Conservation (phyloP, 1,139 yeast genomes). For the Meyerozyma carpophila region DNA sequence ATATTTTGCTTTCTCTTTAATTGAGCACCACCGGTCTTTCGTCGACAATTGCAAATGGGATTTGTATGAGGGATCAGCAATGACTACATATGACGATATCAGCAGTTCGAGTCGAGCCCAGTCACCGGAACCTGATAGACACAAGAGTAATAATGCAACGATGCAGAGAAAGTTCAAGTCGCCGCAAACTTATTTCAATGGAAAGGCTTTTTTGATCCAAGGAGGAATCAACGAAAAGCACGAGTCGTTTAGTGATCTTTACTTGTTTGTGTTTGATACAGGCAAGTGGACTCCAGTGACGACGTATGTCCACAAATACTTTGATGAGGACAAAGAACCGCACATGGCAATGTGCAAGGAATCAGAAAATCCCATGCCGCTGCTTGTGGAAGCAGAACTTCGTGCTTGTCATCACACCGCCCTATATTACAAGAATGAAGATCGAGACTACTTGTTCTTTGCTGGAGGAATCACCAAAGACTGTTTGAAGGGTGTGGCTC, state of each 20-base stretch:
- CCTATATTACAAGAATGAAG: slow-evolving; percentile 30
- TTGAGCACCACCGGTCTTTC: slow-evolving; percentile 15
- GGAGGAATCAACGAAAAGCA: slow-evolving; percentile 36
- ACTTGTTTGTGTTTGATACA: slow-evolving; percentile 27
- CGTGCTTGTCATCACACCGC: slow-evolving; percentile 41
- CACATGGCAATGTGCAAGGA: slow-evolving; percentile 15
- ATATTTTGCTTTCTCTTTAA: slow-evolving; percentile 31
- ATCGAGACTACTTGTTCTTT: slow-evolving; percentile 33
- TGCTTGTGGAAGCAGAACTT: slow-evolving; percentile 36
- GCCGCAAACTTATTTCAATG: slow-evolving; percentile 17
- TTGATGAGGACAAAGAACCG: slow-evolving; percentile 8
- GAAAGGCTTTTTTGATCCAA: slow-evolving; percentile 31
- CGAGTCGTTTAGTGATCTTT: slow-evolving; percentile 30
- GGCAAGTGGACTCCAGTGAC: slow-evolving; percentile 30
- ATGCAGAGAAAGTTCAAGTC: slow-evolving; percentile 5
- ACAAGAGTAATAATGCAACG: not conserved
- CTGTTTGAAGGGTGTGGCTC: slow-evolving; percentile 11
- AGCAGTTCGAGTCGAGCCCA: too few relatives aligned
- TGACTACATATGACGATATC: not conserved
- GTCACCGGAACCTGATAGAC: not conserved
- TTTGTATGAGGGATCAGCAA: not conserved
- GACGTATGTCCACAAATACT: slow-evolving; percentile 37
- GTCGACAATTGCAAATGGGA: not conserved
- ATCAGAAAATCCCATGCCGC: slow-evolving; percentile 24
- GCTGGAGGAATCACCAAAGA: slow-evolving; percentile 39